These are phyloP conservation scores for Mycena floridula DNA, from an alignment of 768 basidiomycete genomes.

Conservation along the genomic window DNA sequence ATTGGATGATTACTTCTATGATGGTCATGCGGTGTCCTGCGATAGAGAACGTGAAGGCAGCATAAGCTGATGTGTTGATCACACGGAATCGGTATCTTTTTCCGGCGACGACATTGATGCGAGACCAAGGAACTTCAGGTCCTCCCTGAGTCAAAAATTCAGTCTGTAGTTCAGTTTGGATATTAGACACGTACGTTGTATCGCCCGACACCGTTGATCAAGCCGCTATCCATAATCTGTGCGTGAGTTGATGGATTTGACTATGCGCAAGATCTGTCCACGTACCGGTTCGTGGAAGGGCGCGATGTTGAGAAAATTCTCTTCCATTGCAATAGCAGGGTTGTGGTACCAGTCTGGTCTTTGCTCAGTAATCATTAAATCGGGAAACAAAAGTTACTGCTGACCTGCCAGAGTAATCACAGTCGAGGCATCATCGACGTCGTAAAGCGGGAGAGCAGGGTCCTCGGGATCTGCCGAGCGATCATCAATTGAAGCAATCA, in stretches of 20 bases:
- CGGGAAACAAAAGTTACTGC: constrained; percentile 9
- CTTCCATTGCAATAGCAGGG: neutral
- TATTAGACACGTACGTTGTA: constrained; percentile 3
- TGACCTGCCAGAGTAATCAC: constrained; percentile 32
- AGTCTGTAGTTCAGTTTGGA: too few species aligned
- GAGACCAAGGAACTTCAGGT: constrained; percentile 20
- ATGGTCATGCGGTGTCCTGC: constrained; percentile 20
- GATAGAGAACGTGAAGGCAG: constrained; percentile 26
- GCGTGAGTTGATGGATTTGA: constrained; percentile 6
- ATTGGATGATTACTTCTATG: constrained; percentile 25
- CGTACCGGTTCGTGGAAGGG: constrained; percentile 7
- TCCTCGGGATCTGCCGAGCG: constrained; percentile 6
- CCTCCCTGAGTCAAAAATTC: constrained; percentile 14
- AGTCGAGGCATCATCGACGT: constrained; percentile 21
- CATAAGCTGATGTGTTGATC: constrained; percentile 27
- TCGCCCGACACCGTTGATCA: constrained; percentile 36
- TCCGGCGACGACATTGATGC: constrained; percentile 21
- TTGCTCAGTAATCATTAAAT: too few species aligned
- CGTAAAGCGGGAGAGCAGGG: neutral
- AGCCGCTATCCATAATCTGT: constrained; percentile 17
- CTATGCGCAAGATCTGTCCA: constrained; percentile 2
- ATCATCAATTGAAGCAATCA: constrained; percentile 14
- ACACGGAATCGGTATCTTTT: constrained; percentile 36
- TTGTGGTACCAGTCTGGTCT: constrained; percentile 15
- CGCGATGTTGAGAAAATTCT: neutral